Evolutionary conservation across 768 basidiomycete species (phyloP), one percentile per base, ranked within the genome.

Genomic region (Termitomyces sp.): DNA sequence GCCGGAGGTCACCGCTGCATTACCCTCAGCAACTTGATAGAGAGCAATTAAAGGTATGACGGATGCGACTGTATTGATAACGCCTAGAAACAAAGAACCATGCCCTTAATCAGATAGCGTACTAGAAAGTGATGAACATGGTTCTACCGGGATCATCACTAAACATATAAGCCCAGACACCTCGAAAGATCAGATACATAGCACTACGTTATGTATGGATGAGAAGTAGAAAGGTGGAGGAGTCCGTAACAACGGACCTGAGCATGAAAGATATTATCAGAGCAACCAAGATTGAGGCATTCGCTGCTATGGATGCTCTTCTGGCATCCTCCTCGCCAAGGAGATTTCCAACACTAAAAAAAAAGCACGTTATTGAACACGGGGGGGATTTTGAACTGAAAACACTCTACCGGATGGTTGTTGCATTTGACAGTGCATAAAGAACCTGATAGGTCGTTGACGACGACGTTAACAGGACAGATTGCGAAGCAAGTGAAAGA

Each of bases 21-120:
- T 75, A 1, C 87, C 91, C 65, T 98, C 96, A 56, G 93, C 87
- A 4, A 95, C 82, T 72, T 96, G 89, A 79, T 86, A 89, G 20
- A 89, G 72, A 7, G 87, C 83, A 3, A 95, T 84, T 9, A 89
- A 74, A 0, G 91, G 90, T 13, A 94, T 68, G 59, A 94, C 85
- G 0, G 77, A 72, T 0, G 90, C 85, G 12, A 92, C 87, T 6
- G 86, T 70, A 2, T 59, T 49, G 12, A 89, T 81, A 5, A 82
- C 81, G 67, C 81, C 86, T 74, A 23, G 16, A 26, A 55, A 10
- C 7, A 4, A 38, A 48, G 18, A 59, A 41, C 18, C 44, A 35
- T 49, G 46, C 10, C 12, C 13, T 40, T 10, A 38, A 9, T 26
- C 13, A 44, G 26, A 18, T 18, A 50, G 46, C 49, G 30, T 59